Evolutionary conservation across 2,329 filamentous ascomycete genomes (phyloP).

Genomic region (Colletotrichum brevisporum): DNA sequence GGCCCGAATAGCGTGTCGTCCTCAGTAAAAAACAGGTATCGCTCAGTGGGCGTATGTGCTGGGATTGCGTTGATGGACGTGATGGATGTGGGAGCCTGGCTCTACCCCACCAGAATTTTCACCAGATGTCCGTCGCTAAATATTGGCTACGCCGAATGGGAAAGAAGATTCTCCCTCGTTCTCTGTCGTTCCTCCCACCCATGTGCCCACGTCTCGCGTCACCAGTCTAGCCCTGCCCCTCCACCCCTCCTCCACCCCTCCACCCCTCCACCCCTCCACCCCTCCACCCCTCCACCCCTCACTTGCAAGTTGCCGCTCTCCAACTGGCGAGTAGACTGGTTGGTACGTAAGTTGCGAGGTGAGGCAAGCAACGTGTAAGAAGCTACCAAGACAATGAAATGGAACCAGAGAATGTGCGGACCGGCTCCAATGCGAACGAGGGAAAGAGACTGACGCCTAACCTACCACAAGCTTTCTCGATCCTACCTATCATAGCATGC

Average conservation of each 20-base stretch:
- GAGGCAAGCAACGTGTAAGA: conserved; percentile 1
- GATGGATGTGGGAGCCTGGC: not conserved
- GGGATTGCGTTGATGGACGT: too few species aligned
- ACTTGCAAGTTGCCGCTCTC: conserved; percentile 6
- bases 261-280: conserved; percentile 22
- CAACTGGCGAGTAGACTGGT: conserved; percentile 18
- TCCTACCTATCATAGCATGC: not conserved
- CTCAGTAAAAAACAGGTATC: too few species aligned
- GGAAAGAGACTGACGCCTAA: not conserved
- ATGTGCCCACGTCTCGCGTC: conserved; percentile 11
- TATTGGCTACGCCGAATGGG: conserved; percentile 39
- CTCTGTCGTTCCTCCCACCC: conserved; percentile 31
- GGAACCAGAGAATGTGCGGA: too few species aligned
- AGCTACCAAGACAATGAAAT: not conserved
- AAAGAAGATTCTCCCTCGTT: conserved; percentile 43
- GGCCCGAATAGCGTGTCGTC: not conserved
- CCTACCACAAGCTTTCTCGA: not conserved
- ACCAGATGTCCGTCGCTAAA: conserved; percentile 29
- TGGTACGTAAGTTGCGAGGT: conserved; percentile 20
- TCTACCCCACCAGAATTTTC: conserved; percentile 15
- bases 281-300: conserved; percentile 24
- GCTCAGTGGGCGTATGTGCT: too few species aligned
- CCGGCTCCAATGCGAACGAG: too few species aligned
- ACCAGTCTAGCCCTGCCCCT: conserved; percentile 29
- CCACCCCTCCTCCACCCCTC: not conserved